These are phyloP conservation scores for Xylariaceae sp. DNA, from an alignment of 2,329 filamentous ascomycete species.

Conservation along the genomic window DNA sequence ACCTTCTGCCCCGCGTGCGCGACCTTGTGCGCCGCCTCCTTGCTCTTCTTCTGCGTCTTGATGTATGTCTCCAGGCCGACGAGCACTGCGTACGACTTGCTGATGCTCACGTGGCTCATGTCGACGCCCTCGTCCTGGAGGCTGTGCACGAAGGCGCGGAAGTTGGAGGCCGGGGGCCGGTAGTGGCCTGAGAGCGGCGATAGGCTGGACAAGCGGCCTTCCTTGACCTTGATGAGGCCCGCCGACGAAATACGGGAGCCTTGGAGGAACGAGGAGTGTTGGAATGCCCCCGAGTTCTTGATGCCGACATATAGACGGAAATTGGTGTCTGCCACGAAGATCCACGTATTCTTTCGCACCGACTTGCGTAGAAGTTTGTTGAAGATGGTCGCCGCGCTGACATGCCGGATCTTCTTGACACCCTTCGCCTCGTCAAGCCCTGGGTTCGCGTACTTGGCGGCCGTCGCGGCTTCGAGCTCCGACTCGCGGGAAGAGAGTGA, in stretches of 20 bases:
- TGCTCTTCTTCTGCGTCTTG: constrained; percentile 62
- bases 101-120: constrained; percentile 73
- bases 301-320: constrained; percentile 87
- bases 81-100: constrained; percentile 75
- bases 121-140: constrained; percentile 72
- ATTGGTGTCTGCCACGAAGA: constrained; percentile 83
- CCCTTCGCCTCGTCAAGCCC: constrained; percentile 59
- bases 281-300: constrained; percentile 83
- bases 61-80: constrained; percentile 79
- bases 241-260: constrained; percentile 78
- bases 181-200: constrained; percentile 78
- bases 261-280: constrained; percentile 85
- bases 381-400: constrained; percentile 68
- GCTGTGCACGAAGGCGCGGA: constrained; percentile 72
- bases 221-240: constrained; percentile 78
- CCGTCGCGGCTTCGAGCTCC: constrained; percentile 54
- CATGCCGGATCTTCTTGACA: constrained; percentile 50
- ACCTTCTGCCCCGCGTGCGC: constrained; percentile 54
- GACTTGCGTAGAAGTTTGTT: constrained; percentile 75
- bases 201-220: constrained; percentile 70
- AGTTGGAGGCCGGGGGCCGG: constrained; percentile 76
- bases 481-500: constrained; percentile 38
- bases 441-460: constrained; percentile 61
- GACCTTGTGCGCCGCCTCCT: constrained; percentile 46
- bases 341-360: constrained; percentile 86